Evolutionary conservation across 2,329 filamentous ascomycete species (phyloP).

Genomic region (Trichoderma sp.): DNA sequence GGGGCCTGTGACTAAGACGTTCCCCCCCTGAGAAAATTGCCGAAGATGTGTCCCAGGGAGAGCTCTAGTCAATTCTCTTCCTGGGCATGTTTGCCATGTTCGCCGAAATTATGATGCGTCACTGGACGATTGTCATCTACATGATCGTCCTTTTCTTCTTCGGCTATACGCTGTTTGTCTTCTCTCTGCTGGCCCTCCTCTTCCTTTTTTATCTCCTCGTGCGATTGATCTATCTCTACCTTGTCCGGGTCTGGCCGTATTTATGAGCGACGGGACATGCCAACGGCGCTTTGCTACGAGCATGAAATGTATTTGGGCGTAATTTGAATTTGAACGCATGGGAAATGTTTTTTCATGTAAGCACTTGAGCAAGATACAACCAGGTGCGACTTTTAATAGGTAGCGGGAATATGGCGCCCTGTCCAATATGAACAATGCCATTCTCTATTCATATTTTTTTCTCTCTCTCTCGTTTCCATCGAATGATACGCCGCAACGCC

Average conservation of each 20-base stretch:
- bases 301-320: background rate
- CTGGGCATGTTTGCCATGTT: background rate
- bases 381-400: background rate
- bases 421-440: conserved; percentile 2
- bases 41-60: conserved; percentile 26
- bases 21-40: conserved; percentile 25
- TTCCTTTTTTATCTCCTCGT: background rate
- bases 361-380: background rate
- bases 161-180: background rate
- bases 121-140: too few species aligned
- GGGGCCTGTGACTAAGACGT: conserved; percentile 48
- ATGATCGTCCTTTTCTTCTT: background rate
- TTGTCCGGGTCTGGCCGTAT: background rate
- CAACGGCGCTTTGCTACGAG: background rate
- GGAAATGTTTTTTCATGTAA: background rate
- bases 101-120: too few species aligned
- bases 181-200: background rate
- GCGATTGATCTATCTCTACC: background rate
- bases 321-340: background rate
- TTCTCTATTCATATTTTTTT: conserved; percentile 22
- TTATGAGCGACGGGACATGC: background rate
- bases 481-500: conserved; percentile 34
- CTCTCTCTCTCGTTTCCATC: conserved; percentile 20
- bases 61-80: conserved; percentile 33
- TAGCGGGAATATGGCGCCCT: background rate